Evolutionary conservation across 192 early-diverging fungal genomes (phyloP), one percentile per base, ranked within the genome.

Genomic region (Linnemannia elongata): DNA sequence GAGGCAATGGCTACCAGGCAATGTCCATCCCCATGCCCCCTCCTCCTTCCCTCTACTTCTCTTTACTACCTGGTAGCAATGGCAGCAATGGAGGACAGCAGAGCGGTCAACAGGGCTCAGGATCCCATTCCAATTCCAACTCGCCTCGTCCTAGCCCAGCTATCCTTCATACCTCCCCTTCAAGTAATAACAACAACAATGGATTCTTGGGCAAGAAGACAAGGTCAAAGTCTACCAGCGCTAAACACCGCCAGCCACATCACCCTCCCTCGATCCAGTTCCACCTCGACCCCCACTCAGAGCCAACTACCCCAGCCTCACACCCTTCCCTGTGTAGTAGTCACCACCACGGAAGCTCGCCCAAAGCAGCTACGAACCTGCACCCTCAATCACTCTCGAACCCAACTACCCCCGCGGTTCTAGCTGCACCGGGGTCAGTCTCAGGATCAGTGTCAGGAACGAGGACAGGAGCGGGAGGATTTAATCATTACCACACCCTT

Each of bases 21-120:
- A 79, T 85, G 83, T 85, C 83, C 18, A 80, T 81, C 30, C 83
- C 83, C n/a, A 81, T 81, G 83, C 79, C 83, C 4, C 75, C 79
- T 3, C 74, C 69, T 0, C 79, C 83, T 0, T 77, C 77, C 5
- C 78, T 81, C 57, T 77, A 81, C 57, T 80, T 86, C 36, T 85
- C 83, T 6, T 60, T 81, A 9, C n/a, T 81, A 13, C 80, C 80
- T 66, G 36, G 38, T 20, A 69, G 12, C 63, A 44, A 70, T 63
- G 30, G 4, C 20, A 55, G 70, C 35, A 57, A 7, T 27, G n/a
- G 55, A 27, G n/a, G n/a, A 27, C 55, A 57, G n/a, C 55, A 57
- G 8, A 45, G 13, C 15, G 44, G 44, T 13, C 55, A 57, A 27
- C 60, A 66, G 30, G 44, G 57, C 10, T 36, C 54, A 74, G 79